Evolutionary conservation across 768 basidiomycete genomes (phyloP).

Genomic region (Lactarius sanguifluus): DNA sequence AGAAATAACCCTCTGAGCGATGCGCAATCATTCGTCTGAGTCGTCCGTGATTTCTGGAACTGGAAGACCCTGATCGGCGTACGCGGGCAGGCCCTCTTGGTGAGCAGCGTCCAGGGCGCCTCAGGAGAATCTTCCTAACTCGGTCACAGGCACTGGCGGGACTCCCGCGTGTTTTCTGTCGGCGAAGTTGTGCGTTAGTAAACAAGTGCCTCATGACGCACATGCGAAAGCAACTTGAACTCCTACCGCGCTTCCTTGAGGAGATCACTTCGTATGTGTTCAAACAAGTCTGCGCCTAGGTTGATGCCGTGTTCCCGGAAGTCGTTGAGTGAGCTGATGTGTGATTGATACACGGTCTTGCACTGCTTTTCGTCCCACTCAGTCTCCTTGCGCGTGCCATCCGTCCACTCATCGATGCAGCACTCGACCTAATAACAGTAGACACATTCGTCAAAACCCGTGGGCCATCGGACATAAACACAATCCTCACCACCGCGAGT

Average conservation of each 20-base stretch:
- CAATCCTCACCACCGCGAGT: constrained; percentile 17
- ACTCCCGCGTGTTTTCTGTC: constrained; percentile 1
- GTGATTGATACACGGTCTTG: constrained; percentile 5
- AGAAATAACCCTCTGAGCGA: background rate
- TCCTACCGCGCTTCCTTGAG: constrained; percentile 4
- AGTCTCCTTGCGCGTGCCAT: background rate
- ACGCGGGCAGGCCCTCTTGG: background rate
- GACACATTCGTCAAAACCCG: background rate
- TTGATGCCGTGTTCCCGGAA: background rate
- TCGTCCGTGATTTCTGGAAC: background rate
- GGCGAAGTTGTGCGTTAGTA: background rate
- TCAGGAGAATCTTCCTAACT: background rate
- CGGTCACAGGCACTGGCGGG: background rate
- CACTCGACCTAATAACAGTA: constrained; percentile 7
- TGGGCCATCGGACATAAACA: background rate
- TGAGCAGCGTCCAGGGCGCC: background rate
- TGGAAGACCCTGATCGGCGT: background rate
- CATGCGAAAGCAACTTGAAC: background rate
- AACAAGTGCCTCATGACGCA: background rate
- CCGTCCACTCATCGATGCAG: constrained; percentile 20
- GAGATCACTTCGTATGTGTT: constrained; percentile 11
- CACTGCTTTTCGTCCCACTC: constrained; percentile 2
- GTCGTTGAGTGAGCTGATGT: constrained; percentile 1
- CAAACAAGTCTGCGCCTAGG: background rate
- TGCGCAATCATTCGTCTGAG: background rate